Conservation (phyloP, 177 flowering plant genomes). For the Telopea speciosissima region DNA sequence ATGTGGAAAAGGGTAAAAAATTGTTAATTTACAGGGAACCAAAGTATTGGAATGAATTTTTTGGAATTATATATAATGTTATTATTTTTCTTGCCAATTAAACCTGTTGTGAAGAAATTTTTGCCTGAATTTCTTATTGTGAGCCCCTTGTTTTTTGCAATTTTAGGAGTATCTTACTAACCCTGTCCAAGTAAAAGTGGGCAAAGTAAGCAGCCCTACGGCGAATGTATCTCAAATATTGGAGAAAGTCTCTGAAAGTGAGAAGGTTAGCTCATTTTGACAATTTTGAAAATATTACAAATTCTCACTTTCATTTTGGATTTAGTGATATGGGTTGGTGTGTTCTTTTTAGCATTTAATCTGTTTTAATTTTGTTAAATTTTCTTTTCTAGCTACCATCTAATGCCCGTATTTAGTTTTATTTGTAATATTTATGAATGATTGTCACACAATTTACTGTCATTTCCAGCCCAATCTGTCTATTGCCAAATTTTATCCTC, state of each 20-base stretch:
- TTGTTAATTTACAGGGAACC: neutral
- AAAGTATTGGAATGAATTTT: too few relatives aligned
- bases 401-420: neutral
- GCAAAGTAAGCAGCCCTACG: constrained; percentile 65
- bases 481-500: neutral
- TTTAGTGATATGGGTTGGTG: too few relatives aligned
- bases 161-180: constrained; percentile 44
- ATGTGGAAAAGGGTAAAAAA: neutral
- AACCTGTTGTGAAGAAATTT: neutral
- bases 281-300: neutral
- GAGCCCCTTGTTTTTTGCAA: neutral
- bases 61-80: neutral
- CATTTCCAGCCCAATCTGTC: neutral
- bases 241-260: constrained; percentile 49
- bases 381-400: neutral
- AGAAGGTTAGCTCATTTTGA: constrained; percentile 38
- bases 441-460: neutral
- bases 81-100: too few relatives aligned
- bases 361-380: neutral
- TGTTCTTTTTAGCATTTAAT: neutral
- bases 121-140: neutral
- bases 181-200: constrained; percentile 64
- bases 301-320: neutral
- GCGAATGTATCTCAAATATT: constrained; percentile 49
- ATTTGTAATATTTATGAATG: neutral